Conservation (phyloP, 2,329 filamentous ascomycete genomes). For the Paracoccidioides brasiliensis region DNA sequence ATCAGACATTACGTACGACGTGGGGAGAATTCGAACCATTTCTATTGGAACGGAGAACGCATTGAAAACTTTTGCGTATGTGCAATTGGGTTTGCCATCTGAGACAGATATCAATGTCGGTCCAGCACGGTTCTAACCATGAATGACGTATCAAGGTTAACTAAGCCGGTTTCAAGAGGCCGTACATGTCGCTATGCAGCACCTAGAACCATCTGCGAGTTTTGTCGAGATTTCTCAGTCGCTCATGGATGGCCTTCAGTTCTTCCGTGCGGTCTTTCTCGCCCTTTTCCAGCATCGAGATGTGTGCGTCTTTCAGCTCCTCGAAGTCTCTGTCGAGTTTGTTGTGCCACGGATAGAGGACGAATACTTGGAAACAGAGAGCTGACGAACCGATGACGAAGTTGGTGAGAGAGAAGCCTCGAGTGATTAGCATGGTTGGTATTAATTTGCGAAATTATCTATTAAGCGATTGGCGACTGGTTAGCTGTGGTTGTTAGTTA, state of each 20-base stretch:
- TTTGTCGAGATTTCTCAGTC: conserved; percentile 4
- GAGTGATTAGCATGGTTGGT: conserved; percentile 33
- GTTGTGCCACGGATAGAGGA: conserved; percentile 59
- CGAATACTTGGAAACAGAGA: conserved; percentile 54
- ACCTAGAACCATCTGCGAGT: neutral
- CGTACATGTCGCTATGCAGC: neutral
- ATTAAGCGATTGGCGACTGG: neutral
- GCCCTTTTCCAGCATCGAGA: conserved; percentile 20
- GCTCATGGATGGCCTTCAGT: conserved; percentile 7
- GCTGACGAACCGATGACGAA: conserved; percentile 53
- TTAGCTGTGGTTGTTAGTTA: neutral
- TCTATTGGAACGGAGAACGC: too few relatives aligned
- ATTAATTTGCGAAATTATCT: neutral
- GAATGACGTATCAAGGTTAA: too few relatives aligned
- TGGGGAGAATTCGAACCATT: too few relatives aligned
- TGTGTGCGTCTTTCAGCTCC: conserved; percentile 45
- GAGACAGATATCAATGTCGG: too few relatives aligned
- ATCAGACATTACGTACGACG: too few relatives aligned
- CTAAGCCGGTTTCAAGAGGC: too few relatives aligned
- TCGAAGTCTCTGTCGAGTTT: conserved; percentile 51
- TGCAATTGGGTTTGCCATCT: too few relatives aligned
- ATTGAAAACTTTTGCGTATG: too few relatives aligned
- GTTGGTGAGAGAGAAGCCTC: conserved; percentile 48
- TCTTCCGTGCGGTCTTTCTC: conserved; percentile 7
- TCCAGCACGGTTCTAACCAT: too few relatives aligned